phyloP scores from a whole-genome alignment of 2,329 filamentous ascomycete genomes.

The Beauveria caledonica region DNA sequence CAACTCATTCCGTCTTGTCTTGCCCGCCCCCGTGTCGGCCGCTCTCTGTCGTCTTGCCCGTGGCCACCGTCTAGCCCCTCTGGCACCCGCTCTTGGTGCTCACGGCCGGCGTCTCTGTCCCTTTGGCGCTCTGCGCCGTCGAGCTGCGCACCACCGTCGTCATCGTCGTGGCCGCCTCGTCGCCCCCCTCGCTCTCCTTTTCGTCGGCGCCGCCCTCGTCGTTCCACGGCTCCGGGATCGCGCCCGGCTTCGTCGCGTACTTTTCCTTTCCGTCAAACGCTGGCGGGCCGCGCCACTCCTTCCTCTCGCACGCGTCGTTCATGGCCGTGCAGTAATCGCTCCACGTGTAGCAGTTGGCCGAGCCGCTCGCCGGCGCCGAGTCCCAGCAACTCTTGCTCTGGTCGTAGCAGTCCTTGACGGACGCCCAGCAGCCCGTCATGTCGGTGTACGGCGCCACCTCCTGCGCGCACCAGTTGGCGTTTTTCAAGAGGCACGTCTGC shows the following conservation, averaged over 20 bases:
- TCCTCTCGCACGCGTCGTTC: constrained; percentile 33
- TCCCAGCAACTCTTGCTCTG: constrained; percentile 54
- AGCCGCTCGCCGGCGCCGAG: constrained; percentile 49
- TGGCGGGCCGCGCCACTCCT: constrained; percentile 40
- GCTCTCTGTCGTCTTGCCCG: neutral
- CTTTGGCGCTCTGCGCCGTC: neutral
- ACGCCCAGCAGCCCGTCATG: constrained; percentile 52
- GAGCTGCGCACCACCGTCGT: neutral
- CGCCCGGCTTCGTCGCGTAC: constrained; percentile 23
- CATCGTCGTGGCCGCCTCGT: neutral
- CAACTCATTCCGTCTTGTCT: neutral
- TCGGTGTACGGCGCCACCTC: constrained; percentile 49
- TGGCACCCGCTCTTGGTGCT: no score
- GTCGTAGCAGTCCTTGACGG: constrained; percentile 46
- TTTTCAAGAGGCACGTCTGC: constrained; percentile 49
- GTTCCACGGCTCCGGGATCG: constrained; percentile 25
- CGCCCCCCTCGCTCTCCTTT: constrained; percentile 13
- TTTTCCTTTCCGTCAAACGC: constrained; percentile 29
- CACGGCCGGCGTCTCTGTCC: neutral
- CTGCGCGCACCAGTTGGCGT: constrained; percentile 64
- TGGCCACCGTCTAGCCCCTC: no score
- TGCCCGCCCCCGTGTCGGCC: neutral
- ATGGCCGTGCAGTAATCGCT: constrained; percentile 50
- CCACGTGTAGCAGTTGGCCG: constrained; percentile 52
- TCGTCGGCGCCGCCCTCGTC: constrained; percentile 15